Evolutionary conservation across 768 basidiomycete species (phyloP).

Genomic region (button mushroom (Agaricus bisporus)): DNA sequence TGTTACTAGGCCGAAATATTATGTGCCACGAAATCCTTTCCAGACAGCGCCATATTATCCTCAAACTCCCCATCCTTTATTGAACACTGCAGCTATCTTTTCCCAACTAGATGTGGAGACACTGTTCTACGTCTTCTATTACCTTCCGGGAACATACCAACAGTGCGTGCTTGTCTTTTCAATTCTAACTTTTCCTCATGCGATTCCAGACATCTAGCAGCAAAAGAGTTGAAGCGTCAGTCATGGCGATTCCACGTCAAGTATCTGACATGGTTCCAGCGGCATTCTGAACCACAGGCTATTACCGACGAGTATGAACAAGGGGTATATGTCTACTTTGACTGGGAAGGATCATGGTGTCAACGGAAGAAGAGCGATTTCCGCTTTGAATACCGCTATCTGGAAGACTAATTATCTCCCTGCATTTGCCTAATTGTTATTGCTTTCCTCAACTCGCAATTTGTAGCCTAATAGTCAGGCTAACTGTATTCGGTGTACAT

Average conservation of each 20-base stretch:
- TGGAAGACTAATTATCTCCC: constrained; percentile 62
- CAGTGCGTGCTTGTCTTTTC: constrained; percentile 53
- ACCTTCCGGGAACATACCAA: constrained; percentile 94
- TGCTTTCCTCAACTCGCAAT: constrained; percentile 9
- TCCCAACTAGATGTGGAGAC: constrained; percentile 94
- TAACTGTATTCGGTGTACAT: constrained; percentile 16
- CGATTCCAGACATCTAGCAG: constrained; percentile 75
- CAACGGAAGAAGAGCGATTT: constrained; percentile 98
- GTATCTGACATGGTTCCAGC: constrained; percentile 99
- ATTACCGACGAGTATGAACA: constrained; percentile 99
- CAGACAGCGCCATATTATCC: constrained; percentile 93
- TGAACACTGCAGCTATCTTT: constrained; percentile 82
- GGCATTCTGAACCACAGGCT: constrained; percentile 94
- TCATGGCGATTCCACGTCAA: constrained; percentile 99
- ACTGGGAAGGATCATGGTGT: constrained; percentile 99
- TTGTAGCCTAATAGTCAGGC: constrained; percentile 12
- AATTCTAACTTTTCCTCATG: neutral
- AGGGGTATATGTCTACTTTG: constrained; percentile 98
- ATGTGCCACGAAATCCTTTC: constrained; percentile 89
- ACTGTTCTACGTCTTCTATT: constrained; percentile 98
- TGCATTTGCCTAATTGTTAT: constrained; percentile 5
- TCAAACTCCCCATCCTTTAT: constrained; percentile 72
- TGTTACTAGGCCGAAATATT: constrained; percentile 81
- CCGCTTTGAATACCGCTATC: constrained; percentile 92
- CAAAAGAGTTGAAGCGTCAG: constrained; percentile 94